phyloP scores from a whole-genome alignment of 192 early-diverging fungal species.

The Backusella parvicylindrica region DNA sequence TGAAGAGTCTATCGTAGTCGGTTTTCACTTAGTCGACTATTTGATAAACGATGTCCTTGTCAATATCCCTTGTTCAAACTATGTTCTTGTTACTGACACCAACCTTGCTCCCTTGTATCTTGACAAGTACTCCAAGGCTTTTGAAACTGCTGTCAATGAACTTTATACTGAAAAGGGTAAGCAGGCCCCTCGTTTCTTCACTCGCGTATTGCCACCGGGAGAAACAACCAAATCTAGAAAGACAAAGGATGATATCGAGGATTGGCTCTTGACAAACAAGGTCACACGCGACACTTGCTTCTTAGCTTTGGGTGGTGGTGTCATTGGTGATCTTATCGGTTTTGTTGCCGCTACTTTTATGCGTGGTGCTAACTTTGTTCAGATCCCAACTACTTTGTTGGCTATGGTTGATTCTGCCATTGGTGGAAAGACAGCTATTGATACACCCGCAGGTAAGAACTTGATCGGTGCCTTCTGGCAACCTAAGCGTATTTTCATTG shows the following conservation, averaged over 20 bases:
- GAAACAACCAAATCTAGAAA: conserved; percentile 85
- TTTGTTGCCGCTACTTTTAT: conserved; percentile 96
- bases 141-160: conserved; percentile 7
- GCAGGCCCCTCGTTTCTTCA: conserved; percentile 56
- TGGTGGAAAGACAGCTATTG: conserved; percentile 97
- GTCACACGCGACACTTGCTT: conserved; percentile 90
- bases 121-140: conserved; percentile 38
- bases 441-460: conserved; percentile 92
- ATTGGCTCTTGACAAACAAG: conserved; percentile 79
- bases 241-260: conserved; percentile 82
- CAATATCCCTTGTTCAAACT: conserved; percentile 78
- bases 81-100: conserved; percentile 82
- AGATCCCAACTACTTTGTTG: conserved; percentile 92
- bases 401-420: conserved; percentile 98
- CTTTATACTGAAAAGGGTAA: conserved; percentile 38
- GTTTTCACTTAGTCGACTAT: conserved; percentile 73
- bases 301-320: conserved; percentile 91
- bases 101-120: conserved; percentile 79
- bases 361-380: conserved; percentile 89
- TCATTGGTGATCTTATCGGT: conserved; percentile 91
- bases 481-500: conserved; percentile 88
- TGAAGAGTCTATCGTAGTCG: conserved; percentile 81
- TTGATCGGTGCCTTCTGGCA: conserved; percentile 96
- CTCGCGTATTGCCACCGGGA: conserved; percentile 78
- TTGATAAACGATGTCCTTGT: conserved; percentile 71